Evolutionary conservation across 768 basidiomycete species (phyloP).

Genomic region (Lactarius trivialis): DNA sequence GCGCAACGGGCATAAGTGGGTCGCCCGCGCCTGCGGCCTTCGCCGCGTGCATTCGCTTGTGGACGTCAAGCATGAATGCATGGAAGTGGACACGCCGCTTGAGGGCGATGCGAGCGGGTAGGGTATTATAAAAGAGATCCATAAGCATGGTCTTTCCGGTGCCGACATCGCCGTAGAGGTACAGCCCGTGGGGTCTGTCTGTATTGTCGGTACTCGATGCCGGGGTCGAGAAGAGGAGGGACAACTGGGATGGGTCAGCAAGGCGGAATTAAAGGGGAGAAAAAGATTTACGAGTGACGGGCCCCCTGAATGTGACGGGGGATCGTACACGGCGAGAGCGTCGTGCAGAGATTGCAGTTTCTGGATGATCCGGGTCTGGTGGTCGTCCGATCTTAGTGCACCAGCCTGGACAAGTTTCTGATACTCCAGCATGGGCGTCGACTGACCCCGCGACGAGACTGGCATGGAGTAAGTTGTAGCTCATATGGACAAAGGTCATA

Average conservation of each 20-base stretch:
- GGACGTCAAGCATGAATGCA: constrained; percentile 98
- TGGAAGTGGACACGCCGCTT: constrained; percentile 96
- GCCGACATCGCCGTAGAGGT: constrained; percentile 94
- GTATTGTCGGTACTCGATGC: constrained; percentile 21
- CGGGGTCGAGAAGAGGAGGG: constrained; percentile 15
- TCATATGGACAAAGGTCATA: background rate
- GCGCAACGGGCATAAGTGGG: constrained; percentile 81
- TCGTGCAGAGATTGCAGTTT: constrained; percentile 77
- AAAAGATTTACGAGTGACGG: constrained; percentile 31
- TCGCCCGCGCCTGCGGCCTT: constrained; percentile 70
- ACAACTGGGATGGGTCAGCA: background rate
- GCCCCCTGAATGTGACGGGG: constrained; percentile 37
- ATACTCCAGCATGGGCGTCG: constrained; percentile 35
- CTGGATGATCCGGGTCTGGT: constrained; percentile 80
- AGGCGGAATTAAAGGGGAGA: background rate
- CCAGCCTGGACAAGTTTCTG: constrained; percentile 44
- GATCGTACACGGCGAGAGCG: constrained; percentile 60
- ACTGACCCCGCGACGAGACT: background rate
- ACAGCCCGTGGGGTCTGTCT: constrained; percentile 60
- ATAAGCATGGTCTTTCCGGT: constrained; percentile 99
- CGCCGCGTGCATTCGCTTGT: constrained; percentile 82
- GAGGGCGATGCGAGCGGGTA: constrained; percentile 56
- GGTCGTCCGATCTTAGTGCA: constrained; percentile 63
- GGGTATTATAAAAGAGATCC: constrained; percentile 90
- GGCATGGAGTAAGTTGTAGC: background rate